A percentile compares a stretch with the other conserved stretches of the same genome.
Evolutionary conservation across 371 early-diverging fungal species (phyloP).

Genomic region (Mucor sp.): DNA sequence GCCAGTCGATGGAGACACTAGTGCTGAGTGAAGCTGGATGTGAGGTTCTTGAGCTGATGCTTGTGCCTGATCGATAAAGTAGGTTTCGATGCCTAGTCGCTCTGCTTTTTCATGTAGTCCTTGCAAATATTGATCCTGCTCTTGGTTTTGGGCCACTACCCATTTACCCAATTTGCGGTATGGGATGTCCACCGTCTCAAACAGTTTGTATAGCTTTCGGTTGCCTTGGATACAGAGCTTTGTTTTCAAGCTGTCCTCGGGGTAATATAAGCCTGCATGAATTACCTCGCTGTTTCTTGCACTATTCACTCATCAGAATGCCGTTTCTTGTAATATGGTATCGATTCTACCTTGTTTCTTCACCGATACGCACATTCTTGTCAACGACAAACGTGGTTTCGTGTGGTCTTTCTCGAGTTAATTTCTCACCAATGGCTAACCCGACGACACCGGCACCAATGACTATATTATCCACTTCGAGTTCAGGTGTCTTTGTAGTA

Average conservation of each 20-base stretch:
- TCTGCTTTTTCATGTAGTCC: constrained; percentile 60
- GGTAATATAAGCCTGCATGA: constrained; percentile 91
- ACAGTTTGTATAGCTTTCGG: constrained; percentile 66
- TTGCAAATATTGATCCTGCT: constrained; percentile 61
- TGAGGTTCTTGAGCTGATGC: constrained; percentile 60
- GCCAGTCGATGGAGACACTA: constrained; percentile 79
- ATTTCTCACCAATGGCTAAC: constrained; percentile 68
- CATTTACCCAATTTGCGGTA: constrained; percentile 71
- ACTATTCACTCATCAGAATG: constrained; percentile 29
- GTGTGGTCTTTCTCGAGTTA: constrained; percentile 46
- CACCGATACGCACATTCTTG: constrained; percentile 62
- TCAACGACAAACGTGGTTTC: constrained; percentile 67
- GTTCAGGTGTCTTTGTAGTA: constrained; percentile 29
- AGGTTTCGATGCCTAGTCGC: constrained; percentile 60
- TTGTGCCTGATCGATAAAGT: constrained; percentile 53
- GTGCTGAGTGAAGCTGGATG: constrained; percentile 54
- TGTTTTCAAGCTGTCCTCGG: constrained; percentile 76
- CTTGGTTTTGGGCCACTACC: constrained; percentile 71
- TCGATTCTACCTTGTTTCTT: constrained; percentile 67
- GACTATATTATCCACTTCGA: constrained; percentile 70
- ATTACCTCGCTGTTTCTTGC: constrained; percentile 94
- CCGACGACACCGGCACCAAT: constrained; percentile 86
- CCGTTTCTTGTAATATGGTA: not conserved
- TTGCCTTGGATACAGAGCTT: constrained; percentile 81
- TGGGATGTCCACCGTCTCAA: constrained; percentile 51